phyloP scores from a whole-genome alignment of 768 basidiomycete species.

The Leccinum uliginosum region DNA sequence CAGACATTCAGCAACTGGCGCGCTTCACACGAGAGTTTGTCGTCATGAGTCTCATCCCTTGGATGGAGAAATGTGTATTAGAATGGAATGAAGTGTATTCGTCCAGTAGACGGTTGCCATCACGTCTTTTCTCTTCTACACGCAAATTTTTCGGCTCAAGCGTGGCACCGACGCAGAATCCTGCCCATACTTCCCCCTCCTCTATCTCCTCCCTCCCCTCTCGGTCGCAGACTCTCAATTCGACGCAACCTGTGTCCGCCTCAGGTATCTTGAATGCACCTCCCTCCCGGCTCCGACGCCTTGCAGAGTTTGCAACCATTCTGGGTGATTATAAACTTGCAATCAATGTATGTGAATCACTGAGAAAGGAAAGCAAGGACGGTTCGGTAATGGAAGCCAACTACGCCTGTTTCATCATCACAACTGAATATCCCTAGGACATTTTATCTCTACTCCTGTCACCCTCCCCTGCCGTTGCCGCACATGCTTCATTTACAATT shows the following conservation, averaged over 20 bases:
- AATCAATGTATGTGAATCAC: slow-evolving; percentile 74
- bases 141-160: slow-evolving; percentile 76
- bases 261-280: slow-evolving; percentile 29
- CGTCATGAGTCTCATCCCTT: slow-evolving; percentile 85
- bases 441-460: slow-evolving; percentile 71
- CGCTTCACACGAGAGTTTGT: slow-evolving; percentile 85
- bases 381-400: slow-evolving; percentile 58
- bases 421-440: slow-evolving; percentile 48
- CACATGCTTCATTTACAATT: slow-evolving; percentile 62
- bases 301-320: slow-evolving; percentile 94
- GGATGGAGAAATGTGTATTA: slow-evolving; percentile 93
- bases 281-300: slow-evolving; percentile 72
- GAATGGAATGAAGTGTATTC: slow-evolving; percentile 93
- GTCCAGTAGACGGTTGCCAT: slow-evolving; percentile 74
- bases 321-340: slow-evolving; percentile 89
- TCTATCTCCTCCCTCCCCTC: slow-evolving; percentile 31
- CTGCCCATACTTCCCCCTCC: slow-evolving; percentile 37
- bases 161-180: slow-evolving; percentile 42
- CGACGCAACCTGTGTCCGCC: slow-evolving; percentile 27
- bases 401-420: not conserved
- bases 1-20: slow-evolving; percentile 70
- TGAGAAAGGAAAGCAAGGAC: slow-evolving; percentile 82
- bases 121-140: slow-evolving; percentile 81
- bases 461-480: slow-evolving; percentile 55
- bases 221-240: slow-evolving; percentile 37